Conservation (phyloP, 495 filamentous ascomycete species). For the Lineolata rhizophorae region DNA sequence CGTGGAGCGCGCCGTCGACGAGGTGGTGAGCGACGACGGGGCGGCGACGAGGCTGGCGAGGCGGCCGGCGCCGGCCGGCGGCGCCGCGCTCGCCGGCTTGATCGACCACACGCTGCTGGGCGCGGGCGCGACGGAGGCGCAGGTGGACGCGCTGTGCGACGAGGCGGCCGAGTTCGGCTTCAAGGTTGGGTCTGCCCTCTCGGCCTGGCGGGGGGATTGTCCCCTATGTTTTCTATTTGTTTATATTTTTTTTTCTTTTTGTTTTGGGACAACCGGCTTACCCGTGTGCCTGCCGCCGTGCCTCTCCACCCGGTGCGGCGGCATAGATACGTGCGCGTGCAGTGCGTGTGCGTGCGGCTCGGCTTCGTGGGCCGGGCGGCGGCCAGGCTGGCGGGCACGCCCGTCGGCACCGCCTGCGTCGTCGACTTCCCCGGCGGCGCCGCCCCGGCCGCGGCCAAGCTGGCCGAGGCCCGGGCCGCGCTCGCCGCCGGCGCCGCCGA, state of each 20-base stretch:
- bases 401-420: slow-evolving; percentile 35
- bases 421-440: slow-evolving; percentile 48
- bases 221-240: slow-evolving; percentile 2
- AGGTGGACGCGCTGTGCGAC: slow-evolving; percentile 38
- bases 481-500: slow-evolving; percentile 35
- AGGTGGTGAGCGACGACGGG: too few relatives aligned
- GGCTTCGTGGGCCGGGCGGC: slow-evolving; percentile 29
- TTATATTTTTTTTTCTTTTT: too few relatives aligned
- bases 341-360: slow-evolving; percentile 37
- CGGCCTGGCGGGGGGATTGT: slow-evolving; percentile 1
- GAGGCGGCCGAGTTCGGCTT: slow-evolving; percentile 38
- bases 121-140: slow-evolving; percentile 25
- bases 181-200: slow-evolving; percentile 19
- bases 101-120: slow-evolving; percentile 50
- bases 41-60: too few relatives aligned
- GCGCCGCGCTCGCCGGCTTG: slow-evolving; percentile 11
- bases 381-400: slow-evolving; percentile 26
- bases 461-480: slow-evolving; percentile 20
- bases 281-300: too few relatives aligned
- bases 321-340: too few relatives aligned
- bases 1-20: too few relatives aligned
- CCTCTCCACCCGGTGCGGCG: too few relatives aligned
- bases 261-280: too few relatives aligned
- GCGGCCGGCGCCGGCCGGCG: too few relatives aligned
- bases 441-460: slow-evolving; percentile 28